Conservation (phyloP, 768 basidiomycete genomes). For the Artomyces pyxidatus region DNA sequence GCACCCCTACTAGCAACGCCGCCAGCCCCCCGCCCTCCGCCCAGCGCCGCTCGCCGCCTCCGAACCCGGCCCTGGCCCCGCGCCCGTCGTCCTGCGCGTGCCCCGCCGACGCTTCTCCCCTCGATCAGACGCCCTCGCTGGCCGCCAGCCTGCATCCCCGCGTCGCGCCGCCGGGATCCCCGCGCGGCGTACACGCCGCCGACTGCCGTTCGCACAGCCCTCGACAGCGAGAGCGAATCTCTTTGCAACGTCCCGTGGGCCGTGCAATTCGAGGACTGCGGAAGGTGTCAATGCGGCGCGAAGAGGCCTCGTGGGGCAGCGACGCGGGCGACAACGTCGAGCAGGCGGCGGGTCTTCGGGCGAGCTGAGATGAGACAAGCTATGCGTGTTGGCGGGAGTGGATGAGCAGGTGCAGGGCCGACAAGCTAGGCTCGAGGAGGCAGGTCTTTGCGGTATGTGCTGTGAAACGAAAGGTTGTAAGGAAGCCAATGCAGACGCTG, state of each 20-base stretch:
- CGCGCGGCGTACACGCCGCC: slow-evolving; percentile 4
- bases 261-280: slow-evolving; percentile 4
- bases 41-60: not conserved
- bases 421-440: slow-evolving; percentile 7
- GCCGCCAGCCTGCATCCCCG: not conserved
- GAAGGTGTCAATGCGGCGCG: slow-evolving; percentile 5
- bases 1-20: slow-evolving; percentile 4
- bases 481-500: not conserved
- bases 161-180: not conserved
- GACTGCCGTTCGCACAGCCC: slow-evolving; percentile 5
- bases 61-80: not conserved
- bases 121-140: not conserved
- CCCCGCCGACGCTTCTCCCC: slow-evolving; percentile 1
- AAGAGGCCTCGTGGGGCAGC: not conserved
- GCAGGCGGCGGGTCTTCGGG: not conserved
- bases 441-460: slow-evolving; percentile 10
- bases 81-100: slow-evolving; percentile 1
- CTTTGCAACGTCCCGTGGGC: slow-evolving; percentile 12
- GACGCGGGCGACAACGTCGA: slow-evolving; percentile 1
- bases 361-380: not conserved
- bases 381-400: not conserved
- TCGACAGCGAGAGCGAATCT: slow-evolving; percentile 11
- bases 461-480: no score
- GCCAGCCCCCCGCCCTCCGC: slow-evolving; percentile 11
- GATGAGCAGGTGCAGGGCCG: slow-evolving; percentile 1